Percentiles rank a stretch among this genome's conserved stretches.
phyloP scores from a whole-genome alignment of 352 stramenopile species.

The Pythium rhizo-oryzae region DNA sequence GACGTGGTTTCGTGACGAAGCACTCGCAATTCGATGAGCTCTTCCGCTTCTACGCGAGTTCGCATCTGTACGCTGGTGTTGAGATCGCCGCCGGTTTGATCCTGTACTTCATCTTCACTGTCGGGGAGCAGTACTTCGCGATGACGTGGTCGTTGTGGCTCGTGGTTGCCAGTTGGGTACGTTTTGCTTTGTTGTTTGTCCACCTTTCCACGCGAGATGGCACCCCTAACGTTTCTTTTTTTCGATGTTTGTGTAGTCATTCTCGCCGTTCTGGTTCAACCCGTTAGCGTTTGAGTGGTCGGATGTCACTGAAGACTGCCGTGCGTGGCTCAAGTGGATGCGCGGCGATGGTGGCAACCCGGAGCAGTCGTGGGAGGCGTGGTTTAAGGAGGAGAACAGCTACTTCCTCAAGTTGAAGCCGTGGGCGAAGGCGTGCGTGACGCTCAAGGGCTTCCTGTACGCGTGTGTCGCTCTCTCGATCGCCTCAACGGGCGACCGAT shows the following conservation, averaged over 20 bases:
- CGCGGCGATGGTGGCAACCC: conserved; percentile 79
- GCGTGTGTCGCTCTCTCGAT: conserved; percentile 79
- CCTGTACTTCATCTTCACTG: conserved; percentile 94
- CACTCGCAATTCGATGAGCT: conserved; percentile 99
- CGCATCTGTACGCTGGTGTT: conserved; percentile 97
- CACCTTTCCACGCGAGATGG: too few species aligned
- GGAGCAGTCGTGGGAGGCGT: conserved; percentile 91
- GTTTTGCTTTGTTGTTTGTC: too few species aligned
- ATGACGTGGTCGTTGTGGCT: conserved; percentile 99
- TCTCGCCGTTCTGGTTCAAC: conserved; percentile 97
- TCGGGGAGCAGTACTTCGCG: conserved; percentile 95
- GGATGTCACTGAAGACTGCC: conserved; percentile 78
- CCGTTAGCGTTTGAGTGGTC: conserved; percentile 95
- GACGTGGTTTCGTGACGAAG: conserved; percentile 98
- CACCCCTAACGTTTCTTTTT: too few species aligned
- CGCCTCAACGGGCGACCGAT: conserved; percentile 46
- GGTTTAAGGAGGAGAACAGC: conserved; percentile 92
- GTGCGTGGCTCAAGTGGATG: conserved; percentile 87
- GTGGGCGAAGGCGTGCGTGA: conserved; percentile 83
- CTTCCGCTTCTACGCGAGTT: conserved; percentile 98
- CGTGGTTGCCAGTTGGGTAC: conserved; percentile 86
- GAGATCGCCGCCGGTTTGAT: conserved; percentile 91
- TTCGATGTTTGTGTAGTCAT: conserved; percentile 54
- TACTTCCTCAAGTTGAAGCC: conserved; percentile 84
- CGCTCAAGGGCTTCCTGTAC: conserved; percentile 86